Conservation (phyloP, 2,329 filamentous ascomycete species). For the Neonectria sp. region DNA sequence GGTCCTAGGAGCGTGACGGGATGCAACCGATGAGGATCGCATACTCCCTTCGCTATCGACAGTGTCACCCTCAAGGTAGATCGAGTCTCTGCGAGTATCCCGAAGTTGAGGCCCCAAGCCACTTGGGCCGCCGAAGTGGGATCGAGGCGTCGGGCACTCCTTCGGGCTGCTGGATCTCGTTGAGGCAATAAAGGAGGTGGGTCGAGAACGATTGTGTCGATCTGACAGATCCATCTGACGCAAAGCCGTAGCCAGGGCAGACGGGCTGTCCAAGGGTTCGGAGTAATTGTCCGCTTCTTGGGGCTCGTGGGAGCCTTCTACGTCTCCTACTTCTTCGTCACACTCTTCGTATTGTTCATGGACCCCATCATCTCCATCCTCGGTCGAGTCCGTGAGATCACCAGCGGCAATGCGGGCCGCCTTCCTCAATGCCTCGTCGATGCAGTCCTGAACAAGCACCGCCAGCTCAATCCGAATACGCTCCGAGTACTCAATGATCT, state of each 20-base stretch:
- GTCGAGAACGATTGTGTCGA: constrained; percentile 62
- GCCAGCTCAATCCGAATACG: constrained; percentile 95
- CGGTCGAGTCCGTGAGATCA: constrained; percentile 83
- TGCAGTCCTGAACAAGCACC: constrained; percentile 93
- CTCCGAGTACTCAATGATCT: constrained; percentile 96
- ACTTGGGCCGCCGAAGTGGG: constrained; percentile 75
- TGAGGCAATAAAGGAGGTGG: constrained; percentile 72
- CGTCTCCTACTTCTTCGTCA: constrained; percentile 55
- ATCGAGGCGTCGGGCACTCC: constrained; percentile 92
- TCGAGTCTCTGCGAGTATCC: constrained; percentile 81
- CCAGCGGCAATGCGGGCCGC: constrained; percentile 90
- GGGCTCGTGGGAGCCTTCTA: constrained; percentile 30
- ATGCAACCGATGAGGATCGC: constrained; percentile 82
- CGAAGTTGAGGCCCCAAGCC: constrained; percentile 68
- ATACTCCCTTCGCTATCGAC: constrained; percentile 92
- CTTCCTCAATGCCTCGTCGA: constrained; percentile 91
- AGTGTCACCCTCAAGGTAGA: constrained; percentile 86
- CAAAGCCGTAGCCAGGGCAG: constrained; percentile 70
- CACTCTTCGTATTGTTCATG: constrained; percentile 43
- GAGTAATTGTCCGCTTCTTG: constrained; percentile 35
- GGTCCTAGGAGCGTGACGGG: constrained; percentile 77
- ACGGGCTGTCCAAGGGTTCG: constrained; percentile 57
- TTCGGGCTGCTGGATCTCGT: constrained; percentile 91
- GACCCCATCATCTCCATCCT: constrained; percentile 69
- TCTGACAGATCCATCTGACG: constrained; percentile 55